phyloP scores from a whole-genome alignment of 2,329 filamentous ascomycete species.

The Podosphaera fusca region DNA sequence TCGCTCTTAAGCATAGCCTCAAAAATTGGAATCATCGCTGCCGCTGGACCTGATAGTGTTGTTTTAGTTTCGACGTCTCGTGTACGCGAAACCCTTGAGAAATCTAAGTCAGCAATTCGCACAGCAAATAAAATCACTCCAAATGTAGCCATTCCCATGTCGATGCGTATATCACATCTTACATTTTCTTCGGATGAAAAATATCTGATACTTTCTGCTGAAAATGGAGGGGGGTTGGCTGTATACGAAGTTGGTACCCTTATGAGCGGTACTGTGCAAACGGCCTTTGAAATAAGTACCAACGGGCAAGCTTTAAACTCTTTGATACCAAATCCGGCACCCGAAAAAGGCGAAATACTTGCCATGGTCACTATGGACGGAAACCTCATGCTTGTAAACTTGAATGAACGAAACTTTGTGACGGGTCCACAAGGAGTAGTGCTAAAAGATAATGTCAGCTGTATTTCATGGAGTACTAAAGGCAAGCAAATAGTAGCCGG shows the following conservation, averaged over 20 bases:
- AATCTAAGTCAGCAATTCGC: conserved; percentile 32
- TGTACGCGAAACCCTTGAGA: conserved; percentile 51
- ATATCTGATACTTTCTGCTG: conserved; percentile 61
- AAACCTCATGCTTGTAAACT: conserved; percentile 61
- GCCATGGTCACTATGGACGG: conserved; percentile 63
- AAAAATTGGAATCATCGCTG: conserved; percentile 58
- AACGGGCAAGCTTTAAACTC: conserved; percentile 51
- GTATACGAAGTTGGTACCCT: conserved; percentile 58
- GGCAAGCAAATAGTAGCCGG: conserved; percentile 87
- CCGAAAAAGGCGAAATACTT: conserved; percentile 49
- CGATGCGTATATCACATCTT: conserved; percentile 63
- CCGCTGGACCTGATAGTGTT: conserved; percentile 62
- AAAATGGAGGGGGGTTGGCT: conserved; percentile 57
- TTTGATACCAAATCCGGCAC: conserved; percentile 58
- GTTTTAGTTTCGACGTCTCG: conserved; percentile 55
- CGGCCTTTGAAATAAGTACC: conserved; percentile 55
- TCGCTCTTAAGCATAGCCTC: conserved; percentile 72
- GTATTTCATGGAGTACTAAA: conserved; percentile 72
- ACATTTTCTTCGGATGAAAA: conserved; percentile 79
- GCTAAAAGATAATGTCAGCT: conserved; percentile 55
- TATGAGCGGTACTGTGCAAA: conserved; percentile 38
- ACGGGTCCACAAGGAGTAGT: conserved; percentile 36
- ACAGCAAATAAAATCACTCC: conserved; percentile 50
- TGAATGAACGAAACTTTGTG: conserved; percentile 40
- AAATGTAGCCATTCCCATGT: conserved; percentile 47